Conservation (phyloP, 257 asterid species). For the Craterostigma plantagineum region DNA sequence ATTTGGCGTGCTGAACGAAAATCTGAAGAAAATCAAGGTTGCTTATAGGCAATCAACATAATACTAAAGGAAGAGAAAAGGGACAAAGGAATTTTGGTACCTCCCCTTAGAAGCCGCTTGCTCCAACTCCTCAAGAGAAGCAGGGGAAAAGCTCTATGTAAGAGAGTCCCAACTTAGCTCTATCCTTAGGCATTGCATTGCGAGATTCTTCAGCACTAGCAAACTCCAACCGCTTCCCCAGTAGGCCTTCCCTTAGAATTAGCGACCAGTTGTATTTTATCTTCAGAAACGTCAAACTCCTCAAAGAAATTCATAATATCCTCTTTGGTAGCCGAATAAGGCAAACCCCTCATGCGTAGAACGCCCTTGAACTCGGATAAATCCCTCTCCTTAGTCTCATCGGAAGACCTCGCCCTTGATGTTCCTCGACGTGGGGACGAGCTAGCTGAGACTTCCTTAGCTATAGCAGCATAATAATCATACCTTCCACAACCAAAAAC, state of each 20-base stretch:
- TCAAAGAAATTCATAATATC: slow-evolving; percentile 60
- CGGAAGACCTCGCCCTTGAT: slow-evolving; percentile 63
- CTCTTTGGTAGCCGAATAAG: slow-evolving; percentile 58
- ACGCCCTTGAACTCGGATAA: slow-evolving; percentile 71
- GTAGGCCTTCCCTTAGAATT: slow-evolving; percentile 79
- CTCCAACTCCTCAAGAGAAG: slow-evolving; percentile 76
- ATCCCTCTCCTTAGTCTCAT: slow-evolving; percentile 66
- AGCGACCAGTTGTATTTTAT: slow-evolving; percentile 47
- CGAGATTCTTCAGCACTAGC: slow-evolving; percentile 64
- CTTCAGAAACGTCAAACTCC: slow-evolving; percentile 54
- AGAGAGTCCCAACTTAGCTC: slow-evolving; percentile 66
- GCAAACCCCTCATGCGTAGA: slow-evolving; percentile 81
- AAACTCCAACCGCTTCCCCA: slow-evolving; percentile 91
- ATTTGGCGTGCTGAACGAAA: no score
- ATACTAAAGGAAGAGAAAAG: no score
- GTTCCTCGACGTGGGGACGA: slow-evolving; percentile 58
- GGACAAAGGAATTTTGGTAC: slow-evolving; percentile 16
- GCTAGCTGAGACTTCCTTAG: slow-evolving; percentile 57
- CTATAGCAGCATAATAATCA: slow-evolving; percentile 83
- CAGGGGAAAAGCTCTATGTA: slow-evolving; percentile 84
- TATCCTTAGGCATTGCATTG: slow-evolving; percentile 87
- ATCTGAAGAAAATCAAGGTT: no score
- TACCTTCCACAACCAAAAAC: slow-evolving; percentile 79
- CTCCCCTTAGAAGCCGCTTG: slow-evolving; percentile 83
- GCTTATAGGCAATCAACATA: no score